Base-by-base conservation (phyloP, 495 filamentous ascomycete species). In the Penicillium roqueforti region DNA sequence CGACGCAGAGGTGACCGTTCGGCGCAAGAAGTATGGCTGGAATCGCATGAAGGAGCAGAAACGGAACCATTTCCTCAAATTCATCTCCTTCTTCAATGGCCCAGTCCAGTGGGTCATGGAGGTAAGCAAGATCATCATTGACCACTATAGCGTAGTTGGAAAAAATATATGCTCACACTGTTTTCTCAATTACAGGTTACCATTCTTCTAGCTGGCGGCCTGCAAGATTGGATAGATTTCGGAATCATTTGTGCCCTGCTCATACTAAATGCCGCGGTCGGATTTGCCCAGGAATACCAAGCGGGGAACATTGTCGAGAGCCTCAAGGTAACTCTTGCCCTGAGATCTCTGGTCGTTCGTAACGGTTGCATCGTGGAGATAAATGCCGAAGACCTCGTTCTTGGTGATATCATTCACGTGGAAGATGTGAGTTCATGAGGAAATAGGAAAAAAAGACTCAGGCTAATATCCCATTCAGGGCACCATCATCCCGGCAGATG, bases 101-200 rank as follows among this genome's bases (percentile, higher is more conserved):
- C 91, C 91, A 29, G 92, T 96, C 62, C 91, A 95, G 67, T 91
- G 90, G 72, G 91, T 95, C 66, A 96, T 96, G 91, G 88, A 92
- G 82, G 86, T 88, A 75, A 44, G 66, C 53, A 25, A 13, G 22
- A 23, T 28, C 16, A n/a, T 20, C 11, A n/a, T 23, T 19, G 34
- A 11, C 25, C 9, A 42, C 8, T 44, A 22, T 29, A 19, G 10
- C 37, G 0, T 20, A 20, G 14, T 51, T 51, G 5, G 10, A n/a
- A 5, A 14, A 34, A 55, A 16, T 25, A 48, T 2, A 20, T 36
- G 14, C 22, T 40, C 14, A 47, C 29, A 13, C 20, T 44, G 9
- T 37, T 32, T 20, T 46, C 13, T 47, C 32, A 19, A 28, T 7
- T 52, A 54, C 62, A 87, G 86, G 80, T 80, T 66, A 85, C 88